These are phyloP conservation scores for Cordyceps javanica DNA, from an alignment of 2,329 filamentous ascomycete genomes.

Conservation along the genomic window DNA sequence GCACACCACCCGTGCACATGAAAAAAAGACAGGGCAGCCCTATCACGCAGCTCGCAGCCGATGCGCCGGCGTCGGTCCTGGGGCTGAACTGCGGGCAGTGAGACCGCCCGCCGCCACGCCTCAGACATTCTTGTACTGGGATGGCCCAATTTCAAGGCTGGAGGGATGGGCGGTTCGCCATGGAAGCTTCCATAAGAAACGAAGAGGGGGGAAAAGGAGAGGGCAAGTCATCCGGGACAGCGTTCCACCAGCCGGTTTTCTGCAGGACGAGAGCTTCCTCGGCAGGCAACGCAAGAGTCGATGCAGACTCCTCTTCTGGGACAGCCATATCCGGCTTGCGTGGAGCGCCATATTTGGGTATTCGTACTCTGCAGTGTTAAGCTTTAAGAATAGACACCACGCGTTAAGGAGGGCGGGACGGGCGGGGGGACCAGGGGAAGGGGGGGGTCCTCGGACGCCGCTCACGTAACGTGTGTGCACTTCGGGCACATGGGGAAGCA, in stretches of 20 bases:
- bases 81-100: conserved; percentile 5
- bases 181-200: neutral
- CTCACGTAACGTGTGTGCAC: neutral
- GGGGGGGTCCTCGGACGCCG: neutral
- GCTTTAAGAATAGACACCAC: neutral
- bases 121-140: too few species aligned
- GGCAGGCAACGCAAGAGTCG: neutral
- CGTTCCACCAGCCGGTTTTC: neutral
- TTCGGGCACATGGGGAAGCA: neutral
- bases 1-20: neutral
- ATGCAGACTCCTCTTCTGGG: neutral
- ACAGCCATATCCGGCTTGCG: neutral
- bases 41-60: neutral
- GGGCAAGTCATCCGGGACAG: neutral
- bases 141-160: too few species aligned
- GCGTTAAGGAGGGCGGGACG: neutral
- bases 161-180: neutral
- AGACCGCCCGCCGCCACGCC: neutral
- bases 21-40: neutral
- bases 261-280: neutral
- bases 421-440: neutral
- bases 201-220: neutral
- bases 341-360: neutral
- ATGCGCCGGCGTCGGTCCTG: conserved; percentile 11
- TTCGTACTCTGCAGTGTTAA: neutral